These are phyloP conservation scores for Letharia lupina DNA, from an alignment of 495 filamentous ascomycete genomes.

Conservation along the genomic window DNA sequence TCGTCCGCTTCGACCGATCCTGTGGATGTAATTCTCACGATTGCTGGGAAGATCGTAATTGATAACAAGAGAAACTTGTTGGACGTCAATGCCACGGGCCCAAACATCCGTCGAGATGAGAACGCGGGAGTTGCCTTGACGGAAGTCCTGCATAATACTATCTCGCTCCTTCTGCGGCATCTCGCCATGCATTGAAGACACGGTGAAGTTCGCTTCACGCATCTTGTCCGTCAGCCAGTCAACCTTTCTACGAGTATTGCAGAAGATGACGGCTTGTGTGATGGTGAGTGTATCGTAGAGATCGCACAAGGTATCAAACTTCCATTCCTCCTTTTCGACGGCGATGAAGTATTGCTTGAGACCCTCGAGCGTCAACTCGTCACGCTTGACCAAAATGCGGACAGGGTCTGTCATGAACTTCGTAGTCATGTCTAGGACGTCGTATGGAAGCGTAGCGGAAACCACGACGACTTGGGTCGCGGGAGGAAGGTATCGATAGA, in stretches of 20 bases:
- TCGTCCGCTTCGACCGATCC: slow-evolving; percentile 89
- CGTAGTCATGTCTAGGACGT: slow-evolving; percentile 97
- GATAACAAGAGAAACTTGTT: slow-evolving; percentile 98
- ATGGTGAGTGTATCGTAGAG: slow-evolving; percentile 99
- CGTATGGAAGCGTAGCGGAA: slow-evolving; percentile 93
- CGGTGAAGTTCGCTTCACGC: slow-evolving; percentile 95
- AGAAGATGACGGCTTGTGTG: slow-evolving; percentile 99
- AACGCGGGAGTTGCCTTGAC: slow-evolving; percentile 89
- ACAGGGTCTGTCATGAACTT: slow-evolving; percentile 99
- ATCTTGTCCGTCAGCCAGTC: slow-evolving; percentile 99
- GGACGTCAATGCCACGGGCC: slow-evolving; percentile 97
- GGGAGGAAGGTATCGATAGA: slow-evolving; percentile 92
- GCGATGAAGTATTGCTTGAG: slow-evolving; percentile 99
- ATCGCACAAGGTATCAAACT: slow-evolving; percentile 98
- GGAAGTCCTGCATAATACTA: slow-evolving; percentile 98
- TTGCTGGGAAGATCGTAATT: slow-evolving; percentile 98
- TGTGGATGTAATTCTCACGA: slow-evolving; percentile 99
- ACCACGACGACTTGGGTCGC: slow-evolving; percentile 97
- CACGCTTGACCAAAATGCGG: slow-evolving; percentile 98
- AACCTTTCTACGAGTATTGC: slow-evolving; percentile 98
- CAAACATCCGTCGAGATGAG: slow-evolving; percentile 97
- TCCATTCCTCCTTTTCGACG: slow-evolving; percentile 99
- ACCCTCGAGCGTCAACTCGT: slow-evolving; percentile 95
- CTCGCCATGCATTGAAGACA: slow-evolving; percentile 97
- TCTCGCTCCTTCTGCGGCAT: slow-evolving; percentile 98